A percentile compares a stretch with the other conserved stretches of the same genome.
phyloP scores from a whole-genome alignment of 805 yeast genomes.

The Grigorovia jiainica region DNA sequence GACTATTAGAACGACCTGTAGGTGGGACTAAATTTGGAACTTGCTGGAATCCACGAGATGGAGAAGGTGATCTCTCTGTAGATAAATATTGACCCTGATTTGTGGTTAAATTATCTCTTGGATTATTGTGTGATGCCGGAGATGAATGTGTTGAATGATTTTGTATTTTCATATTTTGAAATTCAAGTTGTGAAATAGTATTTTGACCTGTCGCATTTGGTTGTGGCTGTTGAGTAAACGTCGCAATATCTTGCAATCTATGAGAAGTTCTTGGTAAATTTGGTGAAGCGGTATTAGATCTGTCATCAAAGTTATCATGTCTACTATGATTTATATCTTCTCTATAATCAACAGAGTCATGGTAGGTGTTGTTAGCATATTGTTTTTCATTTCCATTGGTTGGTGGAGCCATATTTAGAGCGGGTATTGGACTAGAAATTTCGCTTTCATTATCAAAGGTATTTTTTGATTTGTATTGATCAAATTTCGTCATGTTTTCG shows the following conservation, averaged over 20 bases:
- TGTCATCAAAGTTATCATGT: too few species aligned
- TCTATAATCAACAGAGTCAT: too few species aligned
- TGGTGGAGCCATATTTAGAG: constrained; percentile 8
- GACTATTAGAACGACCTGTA: too few species aligned
- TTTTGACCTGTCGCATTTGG: neutral
- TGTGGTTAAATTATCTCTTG: neutral
- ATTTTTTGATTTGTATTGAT: constrained; percentile 21
- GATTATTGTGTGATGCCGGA: neutral
- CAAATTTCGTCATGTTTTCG: constrained; percentile 22
- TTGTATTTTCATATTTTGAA: too few species aligned
- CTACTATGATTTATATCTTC: too few species aligned
- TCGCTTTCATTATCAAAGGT: constrained; percentile 7
- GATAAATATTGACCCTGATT: neutral
- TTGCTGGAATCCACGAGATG: neutral
- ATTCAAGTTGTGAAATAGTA: too few species aligned
- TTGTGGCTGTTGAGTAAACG: too few species aligned
- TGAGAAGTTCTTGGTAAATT: too few species aligned
- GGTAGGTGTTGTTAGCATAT: too few species aligned
- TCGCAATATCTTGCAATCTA: too few species aligned
- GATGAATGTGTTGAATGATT: neutral
- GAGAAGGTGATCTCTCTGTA: neutral
- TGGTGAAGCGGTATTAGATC: too few species aligned
- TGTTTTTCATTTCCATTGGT: constrained; percentile 1
- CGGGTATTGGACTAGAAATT: constrained; percentile 10
- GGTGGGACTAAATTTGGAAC: neutral